phyloP scores from a whole-genome alignment of 225 moss, liverwort and hornwort species.

The Physcomitrium patens region DNA sequence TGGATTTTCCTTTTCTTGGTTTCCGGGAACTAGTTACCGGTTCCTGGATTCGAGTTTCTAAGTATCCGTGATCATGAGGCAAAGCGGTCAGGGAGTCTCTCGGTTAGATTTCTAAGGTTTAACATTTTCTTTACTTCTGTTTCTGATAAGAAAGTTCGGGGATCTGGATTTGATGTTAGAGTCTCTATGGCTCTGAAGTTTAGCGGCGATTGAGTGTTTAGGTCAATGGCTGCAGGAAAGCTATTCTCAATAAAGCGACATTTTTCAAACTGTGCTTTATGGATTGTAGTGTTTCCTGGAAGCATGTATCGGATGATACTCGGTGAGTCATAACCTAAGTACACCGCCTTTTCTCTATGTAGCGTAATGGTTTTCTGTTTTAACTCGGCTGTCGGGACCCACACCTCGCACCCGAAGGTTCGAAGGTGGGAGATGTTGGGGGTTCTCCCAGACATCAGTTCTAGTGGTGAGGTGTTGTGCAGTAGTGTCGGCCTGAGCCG shows the following conservation, averaged over 20 bases:
- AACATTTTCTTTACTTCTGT: neutral
- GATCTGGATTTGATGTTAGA: neutral
- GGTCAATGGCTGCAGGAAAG: no score
- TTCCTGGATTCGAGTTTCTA: neutral
- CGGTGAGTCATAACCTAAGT: no score
- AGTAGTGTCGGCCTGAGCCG: no score
- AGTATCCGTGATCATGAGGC: neutral
- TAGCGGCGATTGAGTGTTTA: no score
- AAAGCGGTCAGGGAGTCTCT: neutral
- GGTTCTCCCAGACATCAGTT: neutral
- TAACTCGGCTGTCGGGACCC: neutral
- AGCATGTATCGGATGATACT: neutral
- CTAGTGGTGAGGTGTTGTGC: no score
- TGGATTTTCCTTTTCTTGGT: no score
- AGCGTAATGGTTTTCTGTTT: neutral
- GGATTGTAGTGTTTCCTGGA: no score
- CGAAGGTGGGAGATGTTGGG: neutral
- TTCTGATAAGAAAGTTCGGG: neutral
- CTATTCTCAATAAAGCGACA: no score
- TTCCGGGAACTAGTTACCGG: no score
- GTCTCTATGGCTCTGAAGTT: neutral
- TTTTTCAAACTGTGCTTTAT: no score
- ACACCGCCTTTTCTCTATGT: no score
- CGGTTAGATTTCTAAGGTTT: neutral
- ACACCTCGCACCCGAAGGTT: neutral